Evolutionary conservation across 2,329 filamentous ascomycete genomes (phyloP), one percentile per base, ranked within the genome.

Genomic region (Aureobasidium sp.): DNA sequence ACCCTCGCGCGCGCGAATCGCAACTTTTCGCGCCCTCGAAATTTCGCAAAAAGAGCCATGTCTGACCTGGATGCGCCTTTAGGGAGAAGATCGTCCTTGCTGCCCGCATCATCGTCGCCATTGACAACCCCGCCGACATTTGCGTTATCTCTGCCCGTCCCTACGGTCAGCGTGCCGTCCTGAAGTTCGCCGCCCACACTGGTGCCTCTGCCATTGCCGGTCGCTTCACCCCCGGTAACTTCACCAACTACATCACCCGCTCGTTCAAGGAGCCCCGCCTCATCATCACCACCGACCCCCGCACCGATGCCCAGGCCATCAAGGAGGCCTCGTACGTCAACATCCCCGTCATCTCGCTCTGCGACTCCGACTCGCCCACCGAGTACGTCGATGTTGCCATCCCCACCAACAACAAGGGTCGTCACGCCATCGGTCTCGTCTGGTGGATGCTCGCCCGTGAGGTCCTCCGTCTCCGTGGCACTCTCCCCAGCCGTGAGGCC

Each of bases 191-290:
- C 75, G 84, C 91, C 69, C 94, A 99, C 89, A 99, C 94, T 71
- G 94, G 94, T 78, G 92, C 95, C 75, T 90, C 91, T 75, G 90
- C 94, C 80, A 99, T 99, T 76, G 95, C 94, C 75, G 94, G 94
- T 84, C 94, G 94, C 79, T 99, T 99, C 89, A 99, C 94, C 77
- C 94, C 94, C 79, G 94, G 94, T 90, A 96, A 93, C 82, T 99
- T 99, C 89, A 99, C 94, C 86, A 99, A 99, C 88, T 99, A 99
- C 89, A 99, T 99, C 89, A 99, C 95, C 81, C 93, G 94, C 77
- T 97, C 94, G 70, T 99, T 99, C 91, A 97, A 97, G 88, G 94
- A 99, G 86, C 94, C 94, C 77, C 95, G 95, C 81, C 86, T 99
- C 77, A 97, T 99, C 82, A 87, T 99, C 79, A 94, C 99, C 76